Conservation (phyloP, 148 eudicot species). For the Beta vulgaris region DNA sequence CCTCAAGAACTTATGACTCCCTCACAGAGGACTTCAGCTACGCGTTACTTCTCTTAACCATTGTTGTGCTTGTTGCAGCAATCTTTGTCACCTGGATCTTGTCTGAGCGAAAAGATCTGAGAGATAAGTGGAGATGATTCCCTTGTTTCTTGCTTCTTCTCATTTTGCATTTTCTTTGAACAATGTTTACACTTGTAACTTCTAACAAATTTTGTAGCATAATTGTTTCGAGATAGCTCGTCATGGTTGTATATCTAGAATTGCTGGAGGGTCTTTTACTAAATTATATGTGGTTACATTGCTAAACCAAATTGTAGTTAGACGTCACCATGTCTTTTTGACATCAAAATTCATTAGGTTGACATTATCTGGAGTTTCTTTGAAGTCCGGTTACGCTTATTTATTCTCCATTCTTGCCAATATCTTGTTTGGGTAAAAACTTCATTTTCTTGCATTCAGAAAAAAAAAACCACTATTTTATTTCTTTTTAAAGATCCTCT, state of each 20-base stretch:
- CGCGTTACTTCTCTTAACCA: constrained; percentile 83
- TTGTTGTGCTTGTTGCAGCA: constrained; percentile 70
- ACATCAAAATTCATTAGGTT: constrained; percentile 3
- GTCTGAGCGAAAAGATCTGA: constrained; percentile 88
- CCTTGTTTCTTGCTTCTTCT: background rate
- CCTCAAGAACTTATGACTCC: constrained; percentile 89
- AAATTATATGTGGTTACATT: constrained; percentile 5
- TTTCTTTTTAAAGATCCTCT: no score
- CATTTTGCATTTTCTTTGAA: constrained; percentile 16
- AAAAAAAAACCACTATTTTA: no score
- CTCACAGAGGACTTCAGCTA: constrained; percentile 97
- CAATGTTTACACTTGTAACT: constrained; percentile 23
- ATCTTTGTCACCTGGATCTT: constrained; percentile 88
- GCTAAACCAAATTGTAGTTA: constrained; percentile 7
- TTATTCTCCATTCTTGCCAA: background rate
- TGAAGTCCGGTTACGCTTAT: no score
- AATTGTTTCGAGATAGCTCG: constrained; percentile 16
- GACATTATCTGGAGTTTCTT: background rate
- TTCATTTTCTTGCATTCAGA: no score
- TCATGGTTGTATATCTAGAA: constrained; percentile 30
- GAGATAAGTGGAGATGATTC: constrained; percentile 90
- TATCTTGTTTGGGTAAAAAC: background rate
- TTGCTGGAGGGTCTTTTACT: constrained; percentile 11
- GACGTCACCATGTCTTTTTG: background rate
- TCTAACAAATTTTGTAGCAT: constrained; percentile 37